Conservation (phyloP, 2,329 filamentous ascomycete species). For the Botrytis galanthina region DNA sequence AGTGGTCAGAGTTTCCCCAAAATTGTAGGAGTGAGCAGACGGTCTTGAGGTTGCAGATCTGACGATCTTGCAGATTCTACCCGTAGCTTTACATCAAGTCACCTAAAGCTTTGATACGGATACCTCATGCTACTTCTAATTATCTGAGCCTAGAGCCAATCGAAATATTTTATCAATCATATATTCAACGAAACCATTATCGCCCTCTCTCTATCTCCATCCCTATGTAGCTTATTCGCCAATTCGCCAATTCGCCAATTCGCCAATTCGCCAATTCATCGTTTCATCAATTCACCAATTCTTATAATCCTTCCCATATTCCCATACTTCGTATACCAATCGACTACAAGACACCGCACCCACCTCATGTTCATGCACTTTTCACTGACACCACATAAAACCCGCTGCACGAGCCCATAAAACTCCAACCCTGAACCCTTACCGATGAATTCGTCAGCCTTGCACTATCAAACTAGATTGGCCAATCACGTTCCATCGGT, state of each 20-base stretch:
- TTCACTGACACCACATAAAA: background rate
- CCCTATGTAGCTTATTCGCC: background rate
- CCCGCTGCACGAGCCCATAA: background rate
- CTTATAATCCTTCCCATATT: background rate
- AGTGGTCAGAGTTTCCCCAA: too few relatives aligned
- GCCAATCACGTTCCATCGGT: background rate
- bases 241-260: background rate
- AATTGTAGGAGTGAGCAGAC: background rate
- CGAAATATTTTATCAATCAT: background rate
- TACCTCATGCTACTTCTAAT: background rate
- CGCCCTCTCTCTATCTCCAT: background rate
- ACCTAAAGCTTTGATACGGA: background rate
- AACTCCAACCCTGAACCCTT: background rate
- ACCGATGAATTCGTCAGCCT: constrained; percentile 3
- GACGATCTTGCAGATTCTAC: background rate
- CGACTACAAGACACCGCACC: background rate
- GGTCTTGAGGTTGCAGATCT: background rate
- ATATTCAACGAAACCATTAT: background rate
- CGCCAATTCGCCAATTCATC: too few relatives aligned
- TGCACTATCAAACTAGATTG: background rate
- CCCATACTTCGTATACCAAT: background rate
- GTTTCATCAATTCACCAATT: background rate
- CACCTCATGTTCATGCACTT: constrained; percentile 12
- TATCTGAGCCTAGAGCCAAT: background rate
- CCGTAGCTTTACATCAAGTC: background rate